Evolutionary conservation across 2,329 filamentous ascomycete species (phyloP), one percentile per base, ranked within the genome.

Genomic region (Pseudogymnoascus sp.): DNA sequence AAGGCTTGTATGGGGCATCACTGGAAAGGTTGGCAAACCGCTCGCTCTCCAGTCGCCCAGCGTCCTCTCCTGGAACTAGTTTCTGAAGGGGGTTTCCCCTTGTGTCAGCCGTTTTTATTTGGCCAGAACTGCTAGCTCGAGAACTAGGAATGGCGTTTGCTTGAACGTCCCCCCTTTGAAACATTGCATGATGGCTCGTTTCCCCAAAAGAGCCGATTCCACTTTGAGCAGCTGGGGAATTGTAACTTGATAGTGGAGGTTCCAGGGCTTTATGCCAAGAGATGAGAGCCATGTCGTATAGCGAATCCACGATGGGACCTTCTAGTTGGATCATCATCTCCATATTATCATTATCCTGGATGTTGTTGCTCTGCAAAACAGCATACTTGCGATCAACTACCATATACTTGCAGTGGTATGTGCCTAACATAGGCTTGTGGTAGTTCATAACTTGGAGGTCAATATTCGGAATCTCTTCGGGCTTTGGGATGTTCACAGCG

Each of bases 271-370:
- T 84, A 63, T 85, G 77, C 88, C 88, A 92, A 0, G 84, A 86
- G 6, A 91, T 77, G 37, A 91, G 70, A 0, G 86, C 85, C 63
- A 85, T 84, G 63, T 92, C 89, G 68, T 90, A 91, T 21, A 92
- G 72, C 1, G 83, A 82, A 66, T 91, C 86, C 0, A 92, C 88
- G 61, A 92, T 88, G 0, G 86, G 82, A 0, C 89, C 89, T 72
- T 92, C 87, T 0, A 90, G 69, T 60, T 89, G 87, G 2, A 82
- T 77, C 80, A 90, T 84, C 88, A 92, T 91, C 71, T 92, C 89
- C 60, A 91, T 62, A 64, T 92, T 92, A 65, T 89, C 85, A 59
- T 90, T 92, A 64, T 90, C 84, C 70, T 84, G 78, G 57, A 92
- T 87, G 67, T 92, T 92, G 70, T 90, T 90, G 73, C 87, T 91